These are phyloP conservation scores for Excoecaria agallocha DNA, from an alignment of 345 rosid genomes.

Conservation along the genomic window DNA sequence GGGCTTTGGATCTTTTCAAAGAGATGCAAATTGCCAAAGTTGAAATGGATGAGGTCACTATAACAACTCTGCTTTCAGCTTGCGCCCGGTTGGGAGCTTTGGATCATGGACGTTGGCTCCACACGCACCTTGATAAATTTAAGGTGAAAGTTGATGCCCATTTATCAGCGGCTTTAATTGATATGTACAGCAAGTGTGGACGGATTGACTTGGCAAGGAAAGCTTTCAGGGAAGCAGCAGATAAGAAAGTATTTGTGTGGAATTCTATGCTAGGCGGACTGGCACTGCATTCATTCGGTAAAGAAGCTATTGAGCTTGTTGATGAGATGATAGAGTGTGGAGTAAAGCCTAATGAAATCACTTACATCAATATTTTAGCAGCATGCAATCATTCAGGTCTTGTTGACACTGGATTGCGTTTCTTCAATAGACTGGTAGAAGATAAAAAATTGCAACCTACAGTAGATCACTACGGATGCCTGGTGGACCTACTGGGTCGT, in stretches of 20 bases:
- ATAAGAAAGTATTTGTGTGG: slow-evolving; percentile 26
- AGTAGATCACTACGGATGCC: slow-evolving; percentile 20
- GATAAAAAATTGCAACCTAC: slow-evolving; percentile 15
- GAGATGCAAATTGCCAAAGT: slow-evolving; percentile 21
- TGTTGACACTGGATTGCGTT: slow-evolving; percentile 20
- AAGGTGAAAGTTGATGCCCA: slow-evolving; percentile 19
- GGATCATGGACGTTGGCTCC: slow-evolving; percentile 31
- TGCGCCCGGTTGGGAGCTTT: slow-evolving; percentile 27
- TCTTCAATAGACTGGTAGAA: slow-evolving; percentile 17
- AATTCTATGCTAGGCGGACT: slow-evolving; percentile 28
- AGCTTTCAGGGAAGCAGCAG: slow-evolving; percentile 12
- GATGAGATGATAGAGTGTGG: slow-evolving; percentile 19
- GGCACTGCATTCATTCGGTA: slow-evolving; percentile 24
- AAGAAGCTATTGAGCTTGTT: slow-evolving; percentile 25
- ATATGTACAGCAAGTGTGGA: slow-evolving; percentile 30
- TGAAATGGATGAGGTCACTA: slow-evolving; percentile 14
- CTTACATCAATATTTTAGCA: slow-evolving; percentile 20
- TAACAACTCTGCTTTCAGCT: slow-evolving; percentile 24
- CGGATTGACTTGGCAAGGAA: slow-evolving; percentile 21
- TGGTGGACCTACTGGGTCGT: slow-evolving; percentile 19
- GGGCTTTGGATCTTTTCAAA: slow-evolving; percentile 23
- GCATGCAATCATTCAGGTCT: slow-evolving; percentile 29
- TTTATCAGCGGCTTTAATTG: slow-evolving; percentile 26
- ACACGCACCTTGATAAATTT: slow-evolving; percentile 10
- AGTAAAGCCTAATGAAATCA: slow-evolving; percentile 26